Evolutionary conservation across 345 rosid genomes (phyloP).

Genomic region (Anacardium occidentale): DNA sequence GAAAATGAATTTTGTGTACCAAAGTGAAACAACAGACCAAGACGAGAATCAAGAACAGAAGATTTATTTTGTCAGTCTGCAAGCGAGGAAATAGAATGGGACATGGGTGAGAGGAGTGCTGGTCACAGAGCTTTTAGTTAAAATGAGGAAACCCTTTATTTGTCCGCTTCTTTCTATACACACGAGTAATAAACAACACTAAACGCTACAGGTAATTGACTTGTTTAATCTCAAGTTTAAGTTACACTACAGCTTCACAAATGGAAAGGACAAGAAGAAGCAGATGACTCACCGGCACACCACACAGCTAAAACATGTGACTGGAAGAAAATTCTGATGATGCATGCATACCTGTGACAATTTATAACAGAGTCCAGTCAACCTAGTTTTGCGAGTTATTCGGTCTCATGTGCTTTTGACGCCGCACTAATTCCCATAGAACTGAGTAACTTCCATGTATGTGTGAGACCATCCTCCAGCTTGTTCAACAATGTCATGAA

Average conservation of each 20-base stretch:
- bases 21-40: too few species aligned
- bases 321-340: neutral
- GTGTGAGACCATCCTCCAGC: neutral
- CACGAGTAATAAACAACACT: too few species aligned
- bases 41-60: neutral
- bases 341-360: constrained; percentile 18
- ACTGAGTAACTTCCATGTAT: neutral
- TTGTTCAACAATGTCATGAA: constrained; percentile 2
- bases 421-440: too few species aligned
- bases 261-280: neutral
- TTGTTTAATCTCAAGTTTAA: neutral
- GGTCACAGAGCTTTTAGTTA: constrained; percentile 14
- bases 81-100: neutral
- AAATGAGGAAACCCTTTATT: constrained; percentile 8
- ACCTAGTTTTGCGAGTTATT: too few species aligned
- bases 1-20: too few species aligned
- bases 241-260: constrained; percentile 5
- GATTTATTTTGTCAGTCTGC: neutral
- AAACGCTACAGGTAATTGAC: neutral
- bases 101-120: constrained; percentile 16
- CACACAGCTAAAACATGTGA: too few species aligned
- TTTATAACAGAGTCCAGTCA: too few species aligned
- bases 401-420: too few species aligned
- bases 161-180: constrained; percentile 9
- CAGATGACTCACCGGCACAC: neutral